Base-by-base conservation (phyloP, 345 rosid genomes). In the Eucalyptus caleyi region DNA sequence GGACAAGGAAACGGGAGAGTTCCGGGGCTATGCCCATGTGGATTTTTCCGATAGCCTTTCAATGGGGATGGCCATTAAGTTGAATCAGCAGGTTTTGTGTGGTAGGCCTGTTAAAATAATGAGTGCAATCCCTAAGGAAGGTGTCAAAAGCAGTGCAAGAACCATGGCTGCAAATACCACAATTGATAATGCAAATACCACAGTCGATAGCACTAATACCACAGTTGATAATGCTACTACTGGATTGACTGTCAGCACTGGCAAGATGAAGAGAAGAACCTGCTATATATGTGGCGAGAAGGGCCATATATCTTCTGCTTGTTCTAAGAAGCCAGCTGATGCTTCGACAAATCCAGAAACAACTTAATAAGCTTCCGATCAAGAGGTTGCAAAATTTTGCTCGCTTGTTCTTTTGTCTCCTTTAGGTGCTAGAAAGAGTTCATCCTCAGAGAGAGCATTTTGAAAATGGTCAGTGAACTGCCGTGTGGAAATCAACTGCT, bases 91-190 rank as follows among this genome's bases (percentile, higher is more conserved):
- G 80, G 88, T 95, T 90, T 89, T 95, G 26, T 90, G 94, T 19
- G 99, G 98, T 90, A 95, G 98, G 93, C 96, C 98, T 49, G 94
- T 95, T 90, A 98, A 97, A 92, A 94, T 96, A 88, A 96, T 98
- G 62, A 95, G 98, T 91, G 99, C 99, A 54, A 95, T 97, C 88
- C 97, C 94, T 49, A 91, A 91, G 90, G 93, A 93, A 53, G 88
- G 88, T 45, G 87, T 16, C 53, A 86, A 89, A 86, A 47, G 23
- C 49, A 87, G 83, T 77, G 45, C 83, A 77, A 77, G 44, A 37
- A 77, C 47, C 15, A 44, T 77, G 47, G 27, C 47, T 21, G 47
- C 27, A 19, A 77, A 77, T 37, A 37, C 27, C 47, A 77, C 27
- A 37, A 14, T 88, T 47, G 69, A 19, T 56, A 92, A 81, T n/a